These are phyloP conservation scores for Arthrobotrys megalospora DNA, from an alignment of 2,329 filamentous ascomycete genomes.

Conservation along the genomic window DNA sequence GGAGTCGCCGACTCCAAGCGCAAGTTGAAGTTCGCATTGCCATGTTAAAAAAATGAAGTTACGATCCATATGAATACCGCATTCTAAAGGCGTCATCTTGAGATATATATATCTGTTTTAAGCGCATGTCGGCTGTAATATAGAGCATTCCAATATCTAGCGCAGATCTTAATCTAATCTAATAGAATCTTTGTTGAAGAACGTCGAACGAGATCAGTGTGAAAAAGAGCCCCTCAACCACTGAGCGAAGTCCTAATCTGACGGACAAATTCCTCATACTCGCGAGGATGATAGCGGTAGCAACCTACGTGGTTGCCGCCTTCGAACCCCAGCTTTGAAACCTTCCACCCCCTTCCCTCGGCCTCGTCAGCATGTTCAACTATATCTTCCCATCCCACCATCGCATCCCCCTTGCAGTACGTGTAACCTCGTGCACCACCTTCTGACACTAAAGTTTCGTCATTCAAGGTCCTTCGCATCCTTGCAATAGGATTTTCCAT, in stretches of 20 bases:
- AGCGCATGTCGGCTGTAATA: neutral
- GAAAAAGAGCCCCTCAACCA: neutral
- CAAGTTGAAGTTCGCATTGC: constrained; percentile 45
- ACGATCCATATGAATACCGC: constrained; percentile 11
- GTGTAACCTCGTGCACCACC: constrained; percentile 44
- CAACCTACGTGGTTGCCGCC: constrained; percentile 51
- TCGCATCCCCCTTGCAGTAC: constrained; percentile 46
- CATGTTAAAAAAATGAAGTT: constrained; percentile 27
- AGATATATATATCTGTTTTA: neutral
- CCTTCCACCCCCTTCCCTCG: constrained; percentile 48
- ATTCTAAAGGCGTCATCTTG: constrained; percentile 20
- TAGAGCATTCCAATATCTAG: constrained; percentile 7
- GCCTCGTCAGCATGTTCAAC: constrained; percentile 51
- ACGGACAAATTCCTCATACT: constrained; percentile 44
- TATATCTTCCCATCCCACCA: constrained; percentile 54
- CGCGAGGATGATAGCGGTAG: constrained; percentile 45
- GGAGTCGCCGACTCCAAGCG: constrained; percentile 34
- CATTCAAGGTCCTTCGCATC: constrained; percentile 47
- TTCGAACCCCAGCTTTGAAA: constrained; percentile 30
- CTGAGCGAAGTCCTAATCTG: constrained; percentile 15
- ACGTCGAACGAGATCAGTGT: neutral
- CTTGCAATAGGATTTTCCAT: constrained; percentile 43
- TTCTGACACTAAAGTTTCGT: constrained; percentile 50
- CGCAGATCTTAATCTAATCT: constrained; percentile 5
- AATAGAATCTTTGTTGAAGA: neutral